Percentiles rank a stretch among this genome's conserved stretches.
Conservation (phyloP, 768 basidiomycete species). For the Punctularia strigosozonata region DNA sequence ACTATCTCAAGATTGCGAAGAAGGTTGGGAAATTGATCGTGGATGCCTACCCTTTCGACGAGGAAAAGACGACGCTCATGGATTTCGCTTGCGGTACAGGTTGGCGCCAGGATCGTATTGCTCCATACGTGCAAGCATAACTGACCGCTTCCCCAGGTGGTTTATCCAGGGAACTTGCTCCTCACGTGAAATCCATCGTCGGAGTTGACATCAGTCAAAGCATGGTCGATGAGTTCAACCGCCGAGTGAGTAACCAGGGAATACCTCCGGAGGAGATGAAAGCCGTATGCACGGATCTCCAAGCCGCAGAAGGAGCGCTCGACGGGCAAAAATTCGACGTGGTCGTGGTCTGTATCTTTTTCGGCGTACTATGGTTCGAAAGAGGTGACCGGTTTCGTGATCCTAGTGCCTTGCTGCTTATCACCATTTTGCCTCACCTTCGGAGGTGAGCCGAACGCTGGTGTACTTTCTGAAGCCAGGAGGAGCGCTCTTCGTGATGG, state of each 20-base stretch:
- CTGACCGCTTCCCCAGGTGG: slow-evolving; percentile 40
- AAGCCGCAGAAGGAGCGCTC: slow-evolving; percentile 34
- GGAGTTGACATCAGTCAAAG: slow-evolving; percentile 70
- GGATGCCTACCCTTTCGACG: slow-evolving; percentile 35
- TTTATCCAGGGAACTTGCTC: slow-evolving; percentile 47
- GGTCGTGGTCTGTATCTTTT: slow-evolving; percentile 40
- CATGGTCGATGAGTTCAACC: slow-evolving; percentile 59
- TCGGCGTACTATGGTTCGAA: not conserved
- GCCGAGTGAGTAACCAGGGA: slow-evolving; percentile 44
- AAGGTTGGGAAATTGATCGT: slow-evolving; percentile 17
- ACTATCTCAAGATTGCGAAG: slow-evolving; percentile 12
- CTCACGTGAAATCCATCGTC: slow-evolving; percentile 48
- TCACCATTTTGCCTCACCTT: slow-evolving; percentile 46
- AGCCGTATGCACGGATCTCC: slow-evolving; percentile 41
- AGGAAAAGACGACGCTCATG: slow-evolving; percentile 44
- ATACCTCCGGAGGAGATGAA: slow-evolving; percentile 55
- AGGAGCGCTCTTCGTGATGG: slow-evolving; percentile 47
- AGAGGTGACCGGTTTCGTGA: slow-evolving; percentile 1
- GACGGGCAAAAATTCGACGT: slow-evolving; percentile 53
- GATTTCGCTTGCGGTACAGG: slow-evolving; percentile 73
- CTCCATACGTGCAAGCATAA: not conserved
- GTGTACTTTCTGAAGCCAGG: slow-evolving; percentile 47
- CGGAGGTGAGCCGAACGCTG: slow-evolving; percentile 39
- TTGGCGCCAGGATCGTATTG: slow-evolving; percentile 12
- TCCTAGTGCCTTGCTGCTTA: slow-evolving; percentile 50